Conservation (phyloP, 768 basidiomycete genomes). For the Termitomyces sp. region DNA sequence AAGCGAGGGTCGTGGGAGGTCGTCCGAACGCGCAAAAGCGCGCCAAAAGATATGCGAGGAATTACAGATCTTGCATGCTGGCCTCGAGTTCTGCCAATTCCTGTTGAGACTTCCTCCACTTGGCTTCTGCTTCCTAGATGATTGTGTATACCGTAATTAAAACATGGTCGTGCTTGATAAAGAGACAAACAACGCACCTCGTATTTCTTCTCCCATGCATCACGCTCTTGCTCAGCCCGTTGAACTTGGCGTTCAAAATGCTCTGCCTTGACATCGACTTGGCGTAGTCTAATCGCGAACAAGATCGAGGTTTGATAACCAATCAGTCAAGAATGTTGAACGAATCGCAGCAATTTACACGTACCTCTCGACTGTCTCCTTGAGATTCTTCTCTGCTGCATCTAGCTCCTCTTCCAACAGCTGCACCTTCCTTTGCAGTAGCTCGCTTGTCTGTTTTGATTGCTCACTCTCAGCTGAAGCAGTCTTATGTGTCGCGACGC, state of each 20-base stretch:
- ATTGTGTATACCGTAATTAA: constrained; percentile 8
- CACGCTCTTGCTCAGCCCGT: constrained; percentile 86
- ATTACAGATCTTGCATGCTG: constrained; percentile 70
- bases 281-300: constrained; percentile 63
- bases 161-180: not conserved
- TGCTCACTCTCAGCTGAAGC: constrained; percentile 64
- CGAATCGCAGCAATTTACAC: constrained; percentile 26
- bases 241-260: constrained; percentile 93
- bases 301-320: constrained; percentile 13
- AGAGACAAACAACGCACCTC: constrained; percentile 54
- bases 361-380: constrained; percentile 96
- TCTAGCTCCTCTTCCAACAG: constrained; percentile 96
- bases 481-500: constrained; percentile 63
- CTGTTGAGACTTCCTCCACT: constrained; percentile 68
- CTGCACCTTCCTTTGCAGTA: constrained; percentile 77
- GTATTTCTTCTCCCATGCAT: constrained; percentile 91
- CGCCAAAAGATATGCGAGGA: constrained; percentile 1
- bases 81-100: constrained; percentile 83
- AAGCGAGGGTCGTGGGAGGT: not conserved
- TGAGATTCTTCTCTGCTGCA: constrained; percentile 91
- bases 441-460: constrained; percentile 70
- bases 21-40: not conserved
- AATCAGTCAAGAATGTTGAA: constrained; percentile 8
- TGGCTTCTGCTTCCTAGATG: constrained; percentile 63
- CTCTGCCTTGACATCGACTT: constrained; percentile 98